Percentiles rank a stretch among this genome's conserved stretches.
These are phyloP conservation scores for Aspergillus campestris DNA, from an alignment of 495 filamentous ascomycete species.

Conservation along the genomic window DNA sequence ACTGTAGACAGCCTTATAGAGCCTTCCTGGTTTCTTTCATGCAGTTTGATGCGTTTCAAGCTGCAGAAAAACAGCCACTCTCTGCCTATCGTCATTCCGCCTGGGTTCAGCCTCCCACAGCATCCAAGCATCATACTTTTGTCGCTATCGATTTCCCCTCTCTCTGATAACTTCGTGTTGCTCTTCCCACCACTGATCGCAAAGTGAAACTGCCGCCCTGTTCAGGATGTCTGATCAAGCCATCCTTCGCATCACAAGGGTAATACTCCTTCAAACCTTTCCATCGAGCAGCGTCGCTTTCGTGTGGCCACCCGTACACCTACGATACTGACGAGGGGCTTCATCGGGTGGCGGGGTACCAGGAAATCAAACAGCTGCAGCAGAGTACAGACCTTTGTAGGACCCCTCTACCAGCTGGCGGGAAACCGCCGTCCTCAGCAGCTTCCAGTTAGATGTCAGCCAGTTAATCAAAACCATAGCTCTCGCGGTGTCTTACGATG, in stretches of 20 bases:
- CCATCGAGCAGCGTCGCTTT: conserved; percentile 23
- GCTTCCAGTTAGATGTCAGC: too few species aligned
- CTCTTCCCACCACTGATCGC: too few species aligned
- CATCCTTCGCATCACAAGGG: conserved; percentile 77
- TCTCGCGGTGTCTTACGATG: conserved; percentile 75
- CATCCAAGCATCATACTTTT: too few species aligned
- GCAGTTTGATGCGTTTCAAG: too few species aligned
- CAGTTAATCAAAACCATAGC: conserved; percentile 35
- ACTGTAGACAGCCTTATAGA: too few species aligned
- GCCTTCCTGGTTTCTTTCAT: too few species aligned
- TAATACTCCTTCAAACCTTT: conserved; percentile 23
- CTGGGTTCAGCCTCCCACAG: too few species aligned
- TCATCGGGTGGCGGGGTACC: conserved; percentile 8
- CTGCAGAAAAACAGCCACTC: too few species aligned
- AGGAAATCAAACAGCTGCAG: conserved; percentile 82
- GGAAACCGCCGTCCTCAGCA: too few species aligned
- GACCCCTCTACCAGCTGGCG: conserved; percentile 15
- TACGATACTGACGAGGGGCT: conserved; percentile 6
- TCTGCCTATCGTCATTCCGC: too few species aligned
- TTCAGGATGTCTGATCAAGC: conserved; percentile 71
- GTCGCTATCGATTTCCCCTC: background rate
- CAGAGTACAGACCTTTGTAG: conserved; percentile 74
- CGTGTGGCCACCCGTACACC: too few species aligned
- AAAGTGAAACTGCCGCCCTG: background rate
- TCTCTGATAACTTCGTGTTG: background rate